Evolutionary conservation across 2,329 filamentous ascomycete genomes (phyloP).

Genomic region (Pestalotiopsis sp.): DNA sequence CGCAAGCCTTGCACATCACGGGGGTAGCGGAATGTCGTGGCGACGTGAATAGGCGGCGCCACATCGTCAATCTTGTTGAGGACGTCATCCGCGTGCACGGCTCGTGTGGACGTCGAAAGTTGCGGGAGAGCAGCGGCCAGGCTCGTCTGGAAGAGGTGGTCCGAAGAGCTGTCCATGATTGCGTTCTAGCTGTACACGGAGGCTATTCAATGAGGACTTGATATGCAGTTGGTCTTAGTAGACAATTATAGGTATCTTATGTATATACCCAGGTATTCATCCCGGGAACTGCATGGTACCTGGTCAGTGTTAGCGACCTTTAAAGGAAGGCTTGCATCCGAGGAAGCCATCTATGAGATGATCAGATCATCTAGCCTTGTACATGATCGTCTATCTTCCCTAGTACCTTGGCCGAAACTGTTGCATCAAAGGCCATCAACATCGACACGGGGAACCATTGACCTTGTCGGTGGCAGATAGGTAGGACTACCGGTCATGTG

Average conservation of each 20-base stretch:
- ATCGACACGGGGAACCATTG: not conserved
- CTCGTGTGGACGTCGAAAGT: constrained; percentile 65
- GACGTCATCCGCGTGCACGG: constrained; percentile 78
- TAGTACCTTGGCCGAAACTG: not conserved
- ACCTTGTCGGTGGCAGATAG: not conserved
- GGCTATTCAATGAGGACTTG: not conserved
- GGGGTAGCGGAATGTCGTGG: constrained; percentile 83
- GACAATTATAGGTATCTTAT: not conserved
- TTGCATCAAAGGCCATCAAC: not conserved
- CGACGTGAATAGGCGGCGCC: constrained; percentile 85
- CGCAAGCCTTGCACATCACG: not conserved
- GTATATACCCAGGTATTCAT: not conserved
- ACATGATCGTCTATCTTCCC: not conserved
- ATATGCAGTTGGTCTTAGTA: not conserved
- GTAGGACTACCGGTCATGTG: not conserved
- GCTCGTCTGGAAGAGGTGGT: not conserved
- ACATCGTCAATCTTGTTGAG: constrained; percentile 76
- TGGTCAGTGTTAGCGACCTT: not conserved
- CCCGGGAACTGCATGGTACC: not conserved
- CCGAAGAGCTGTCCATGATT: not conserved
- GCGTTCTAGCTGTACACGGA: not conserved
- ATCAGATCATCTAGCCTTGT: not conserved
- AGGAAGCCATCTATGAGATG: not conserved
- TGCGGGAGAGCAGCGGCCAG: constrained; percentile 33
- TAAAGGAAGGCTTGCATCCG: not conserved